phyloP scores from a whole-genome alignment of 345 rosid genomes.

The Salix exigua region DNA sequence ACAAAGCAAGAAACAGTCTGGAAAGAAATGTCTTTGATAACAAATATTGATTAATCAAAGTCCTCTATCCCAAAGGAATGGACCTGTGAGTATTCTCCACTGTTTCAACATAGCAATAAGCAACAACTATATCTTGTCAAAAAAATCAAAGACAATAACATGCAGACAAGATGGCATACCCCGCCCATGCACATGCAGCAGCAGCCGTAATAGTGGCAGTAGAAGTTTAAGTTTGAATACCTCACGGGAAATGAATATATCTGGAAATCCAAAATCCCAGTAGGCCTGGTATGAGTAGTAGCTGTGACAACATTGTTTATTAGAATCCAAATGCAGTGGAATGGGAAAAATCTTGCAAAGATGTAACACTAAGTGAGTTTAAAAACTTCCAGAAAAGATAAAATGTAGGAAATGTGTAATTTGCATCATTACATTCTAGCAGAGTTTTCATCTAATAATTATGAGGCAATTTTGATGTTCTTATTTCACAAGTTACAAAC shows the following conservation, averaged over 20 bases:
- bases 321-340: constrained; percentile 6
- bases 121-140: background rate
- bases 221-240: constrained; percentile 34
- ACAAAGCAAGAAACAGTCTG: background rate
- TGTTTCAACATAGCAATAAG: background rate
- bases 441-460: background rate
- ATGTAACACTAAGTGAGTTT: background rate
- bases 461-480: background rate
- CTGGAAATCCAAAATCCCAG: constrained; percentile 80
- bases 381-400: background rate
- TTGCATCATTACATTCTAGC: background rate
- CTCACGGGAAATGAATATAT: constrained; percentile 94
- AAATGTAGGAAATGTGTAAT: background rate
- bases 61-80: background rate
- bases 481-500: background rate
- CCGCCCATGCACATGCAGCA: background rate
- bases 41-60: background rate
- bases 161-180: background rate
- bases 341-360: background rate
- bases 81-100: background rate
- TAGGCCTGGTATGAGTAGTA: constrained; percentile 82
- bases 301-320: constrained; percentile 41
- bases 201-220: background rate
- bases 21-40: background rate
- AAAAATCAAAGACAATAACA: background rate